phyloP scores from a whole-genome alignment of 2,329 filamentous ascomycete species.

The Laburnicola sp. region DNA sequence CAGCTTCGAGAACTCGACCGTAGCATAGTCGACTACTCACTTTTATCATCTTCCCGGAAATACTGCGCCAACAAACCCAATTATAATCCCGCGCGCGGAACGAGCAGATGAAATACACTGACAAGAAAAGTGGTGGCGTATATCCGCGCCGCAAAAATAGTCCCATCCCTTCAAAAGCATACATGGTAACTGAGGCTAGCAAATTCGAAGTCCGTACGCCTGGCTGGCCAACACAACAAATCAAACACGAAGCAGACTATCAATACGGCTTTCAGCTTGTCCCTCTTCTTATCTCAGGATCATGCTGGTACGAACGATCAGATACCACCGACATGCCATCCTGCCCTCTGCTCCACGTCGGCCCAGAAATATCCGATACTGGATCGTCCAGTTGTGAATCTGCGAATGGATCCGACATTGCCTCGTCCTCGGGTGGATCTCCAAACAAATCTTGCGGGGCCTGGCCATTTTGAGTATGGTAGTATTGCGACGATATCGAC shows the following conservation, averaged over 20 bases:
- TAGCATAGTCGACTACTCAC: no score
- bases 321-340: conserved; percentile 37
- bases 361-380: conserved; percentile 33
- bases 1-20: neutral
- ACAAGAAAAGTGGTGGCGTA: no score
- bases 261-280: conserved; percentile 10
- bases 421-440: conserved; percentile 35
- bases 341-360: conserved; percentile 17
- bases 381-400: conserved; percentile 36
- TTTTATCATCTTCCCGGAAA: no score
- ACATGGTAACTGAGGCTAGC: neutral
- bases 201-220: neutral
- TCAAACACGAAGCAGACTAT: neutral
- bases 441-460: conserved; percentile 38
- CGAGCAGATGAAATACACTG: no score
- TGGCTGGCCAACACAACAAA: neutral
- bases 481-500: conserved; percentile 16
- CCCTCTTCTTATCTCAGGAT: conserved; percentile 25
- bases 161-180: neutral
- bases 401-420: conserved; percentile 38
- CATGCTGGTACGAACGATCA: conserved; percentile 38
- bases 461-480: conserved; percentile 17
- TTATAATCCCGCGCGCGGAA: no score
- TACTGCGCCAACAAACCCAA: no score
- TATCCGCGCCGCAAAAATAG: no score